Percentiles rank a stretch among this genome's conserved stretches.
These are phyloP conservation scores for Pseudoneurospora amorphoporcata DNA, from an alignment of 495 filamentous ascomycete genomes.

Conservation along the genomic window DNA sequence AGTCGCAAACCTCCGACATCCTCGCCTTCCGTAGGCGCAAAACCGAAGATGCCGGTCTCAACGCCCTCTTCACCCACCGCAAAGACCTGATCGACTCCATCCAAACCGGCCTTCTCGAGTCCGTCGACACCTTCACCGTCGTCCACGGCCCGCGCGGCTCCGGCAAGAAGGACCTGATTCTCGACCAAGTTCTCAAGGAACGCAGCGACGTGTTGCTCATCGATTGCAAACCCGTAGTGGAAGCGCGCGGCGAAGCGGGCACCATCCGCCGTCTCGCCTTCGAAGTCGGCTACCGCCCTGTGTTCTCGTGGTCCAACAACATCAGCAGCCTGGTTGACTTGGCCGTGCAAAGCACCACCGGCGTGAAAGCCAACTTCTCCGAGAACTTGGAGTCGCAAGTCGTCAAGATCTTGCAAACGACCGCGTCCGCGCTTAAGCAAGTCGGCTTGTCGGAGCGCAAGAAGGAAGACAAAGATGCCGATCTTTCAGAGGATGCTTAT, in stretches of 20 bases:
- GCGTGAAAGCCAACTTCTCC: slow-evolving; percentile 88
- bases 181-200: slow-evolving; percentile 72
- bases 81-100: slow-evolving; percentile 71
- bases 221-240: slow-evolving; percentile 89
- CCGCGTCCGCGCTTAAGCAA: slow-evolving; percentile 65
- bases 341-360: slow-evolving; percentile 86
- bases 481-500: slow-evolving; percentile 74
- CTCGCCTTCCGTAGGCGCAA: slow-evolving; percentile 39
- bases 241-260: slow-evolving; percentile 81
- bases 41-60: slow-evolving; percentile 58
- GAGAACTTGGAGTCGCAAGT: slow-evolving; percentile 90
- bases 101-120: slow-evolving; percentile 77
- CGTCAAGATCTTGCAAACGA: slow-evolving; percentile 83
- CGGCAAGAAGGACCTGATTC: slow-evolving; percentile 76
- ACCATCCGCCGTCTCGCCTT: slow-evolving; percentile 73
- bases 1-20: slow-evolving; percentile 63
- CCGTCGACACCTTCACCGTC: slow-evolving; percentile 84
- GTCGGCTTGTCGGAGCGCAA: slow-evolving; percentile 59
- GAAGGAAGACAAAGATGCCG: slow-evolving; percentile 63
- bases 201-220: slow-evolving; percentile 75
- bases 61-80: slow-evolving; percentile 81
- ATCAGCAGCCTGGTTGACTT: slow-evolving; percentile 86
- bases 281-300: slow-evolving; percentile 82
- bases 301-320: slow-evolving; percentile 95
- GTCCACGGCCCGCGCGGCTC: slow-evolving; percentile 87